phyloP scores from a whole-genome alignment of 2,329 filamentous ascomycete genomes.

The Bertia moriformis region DNA sequence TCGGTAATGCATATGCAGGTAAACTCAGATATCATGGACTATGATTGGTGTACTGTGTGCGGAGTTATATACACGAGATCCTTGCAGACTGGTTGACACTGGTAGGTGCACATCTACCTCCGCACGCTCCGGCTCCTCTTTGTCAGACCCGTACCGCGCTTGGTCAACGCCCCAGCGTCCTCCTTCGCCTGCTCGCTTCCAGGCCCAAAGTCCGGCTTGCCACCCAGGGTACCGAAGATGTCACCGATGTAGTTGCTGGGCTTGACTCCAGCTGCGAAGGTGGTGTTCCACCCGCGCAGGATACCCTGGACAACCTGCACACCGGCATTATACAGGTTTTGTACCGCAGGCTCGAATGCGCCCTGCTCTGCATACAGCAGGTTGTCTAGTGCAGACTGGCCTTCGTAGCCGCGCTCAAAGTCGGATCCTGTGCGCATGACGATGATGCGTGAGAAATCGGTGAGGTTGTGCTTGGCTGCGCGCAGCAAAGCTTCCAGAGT shows the following conservation, averaged over 20 bases:
- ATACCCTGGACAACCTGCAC: slow-evolving; percentile 35
- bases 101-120: no score
- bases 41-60: no score
- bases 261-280: slow-evolving; percentile 28
- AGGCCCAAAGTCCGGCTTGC: slow-evolving; percentile 31
- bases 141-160: no score
- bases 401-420: slow-evolving; percentile 36
- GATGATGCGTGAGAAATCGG: slow-evolving; percentile 54
- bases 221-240: slow-evolving; percentile 37
- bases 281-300: slow-evolving; percentile 28
- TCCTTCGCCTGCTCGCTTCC: slow-evolving; percentile 4
- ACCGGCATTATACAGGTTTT: slow-evolving; percentile 37
- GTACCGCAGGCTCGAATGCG: slow-evolving; percentile 28
- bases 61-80: no score
- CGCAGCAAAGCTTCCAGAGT: slow-evolving; percentile 51
- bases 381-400: slow-evolving; percentile 25
- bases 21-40: no score
- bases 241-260: slow-evolving; percentile 36
- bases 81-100: no score
- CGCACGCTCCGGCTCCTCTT: no score
- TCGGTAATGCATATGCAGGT: no score
- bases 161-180: neutral
- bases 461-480: slow-evolving; percentile 34
- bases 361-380: slow-evolving; percentile 31
- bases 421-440: slow-evolving; percentile 47